These are phyloP conservation scores for Haplosporangium sp. DNA, from an alignment of 371 early-diverging fungal genomes.

Conservation along the genomic window DNA sequence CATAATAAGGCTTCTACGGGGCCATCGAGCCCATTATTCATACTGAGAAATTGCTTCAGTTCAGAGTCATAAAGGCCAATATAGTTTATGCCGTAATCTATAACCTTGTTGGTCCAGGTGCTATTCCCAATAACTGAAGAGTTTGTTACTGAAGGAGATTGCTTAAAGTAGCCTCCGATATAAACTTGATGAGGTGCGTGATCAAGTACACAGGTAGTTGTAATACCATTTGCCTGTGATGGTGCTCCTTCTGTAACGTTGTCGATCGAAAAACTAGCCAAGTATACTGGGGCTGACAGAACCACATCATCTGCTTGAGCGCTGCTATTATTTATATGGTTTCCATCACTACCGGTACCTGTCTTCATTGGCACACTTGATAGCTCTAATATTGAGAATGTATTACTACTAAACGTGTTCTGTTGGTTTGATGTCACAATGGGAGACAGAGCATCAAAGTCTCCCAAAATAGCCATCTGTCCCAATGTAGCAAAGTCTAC, in stretches of 20 bases:
- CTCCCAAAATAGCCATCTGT: slow-evolving; percentile 45
- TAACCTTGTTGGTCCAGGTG: not conserved
- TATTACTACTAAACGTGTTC: slow-evolving; percentile 32
- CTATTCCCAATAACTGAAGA: not conserved
- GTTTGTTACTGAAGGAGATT: slow-evolving; percentile 4
- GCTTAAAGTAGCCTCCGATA: slow-evolving; percentile 65
- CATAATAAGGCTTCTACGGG: slow-evolving; percentile 75
- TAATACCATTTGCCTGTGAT: slow-evolving; percentile 14
- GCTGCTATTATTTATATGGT: not conserved
- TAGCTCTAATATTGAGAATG: slow-evolving; percentile 46
- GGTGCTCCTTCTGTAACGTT: not conserved
- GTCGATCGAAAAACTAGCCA: slow-evolving; percentile 36
- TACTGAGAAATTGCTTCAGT: slow-evolving; percentile 55
- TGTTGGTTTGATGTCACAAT: slow-evolving; percentile 33
- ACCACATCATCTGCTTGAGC: not conserved
- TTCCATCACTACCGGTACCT: not conserved
- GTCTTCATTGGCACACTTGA: slow-evolving; percentile 2
- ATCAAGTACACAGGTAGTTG: slow-evolving; percentile 35
- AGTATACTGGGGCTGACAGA: slow-evolving; percentile 30
- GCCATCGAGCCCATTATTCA: slow-evolving; percentile 78
- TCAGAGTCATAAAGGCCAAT: slow-evolving; percentile 65
- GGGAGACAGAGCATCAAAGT: slow-evolving; percentile 48
- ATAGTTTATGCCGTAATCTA: slow-evolving; percentile 58
- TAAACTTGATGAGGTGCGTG: slow-evolving; percentile 56
- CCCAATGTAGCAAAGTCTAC: slow-evolving; percentile 37